Evolutionary conservation across 179 eudicot genomes (phyloP).

Genomic region (Heliamphora pulchella): DNA sequence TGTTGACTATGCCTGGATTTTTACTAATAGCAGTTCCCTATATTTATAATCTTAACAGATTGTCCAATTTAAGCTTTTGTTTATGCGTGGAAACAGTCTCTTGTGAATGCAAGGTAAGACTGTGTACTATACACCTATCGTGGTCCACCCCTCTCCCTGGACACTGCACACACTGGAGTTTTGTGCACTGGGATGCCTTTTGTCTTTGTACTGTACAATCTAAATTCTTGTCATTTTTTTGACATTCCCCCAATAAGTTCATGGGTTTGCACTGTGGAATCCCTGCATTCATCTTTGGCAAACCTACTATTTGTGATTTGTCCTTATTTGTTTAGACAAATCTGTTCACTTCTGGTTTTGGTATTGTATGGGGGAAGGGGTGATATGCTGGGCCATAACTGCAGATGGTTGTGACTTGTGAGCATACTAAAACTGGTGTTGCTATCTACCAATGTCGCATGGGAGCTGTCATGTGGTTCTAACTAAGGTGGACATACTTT

Average conservation of each 20-base stretch:
- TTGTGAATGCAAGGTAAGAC: too few species aligned
- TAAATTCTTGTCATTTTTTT: background rate
- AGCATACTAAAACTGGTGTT: slow-evolving; percentile 12
- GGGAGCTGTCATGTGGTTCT: background rate
- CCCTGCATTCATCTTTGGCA: background rate
- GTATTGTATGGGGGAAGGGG: background rate
- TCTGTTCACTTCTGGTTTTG: background rate
- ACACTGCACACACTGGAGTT: too few species aligned
- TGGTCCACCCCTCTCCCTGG: too few species aligned
- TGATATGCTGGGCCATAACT: background rate
- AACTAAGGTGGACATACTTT: background rate
- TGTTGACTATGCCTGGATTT: background rate
- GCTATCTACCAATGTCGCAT: background rate
- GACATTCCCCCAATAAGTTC: background rate
- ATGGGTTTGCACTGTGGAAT: background rate
- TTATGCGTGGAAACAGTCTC: too few species aligned
- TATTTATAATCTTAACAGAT: background rate
- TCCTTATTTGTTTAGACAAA: background rate
- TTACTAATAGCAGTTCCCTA: background rate
- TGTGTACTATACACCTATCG: too few species aligned
- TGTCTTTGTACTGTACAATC: background rate
- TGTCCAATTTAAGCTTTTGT: background rate
- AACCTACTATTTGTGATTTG: background rate
- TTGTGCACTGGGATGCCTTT: too few species aligned
- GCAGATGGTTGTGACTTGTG: background rate